Evolutionary conservation across 345 rosid genomes (phyloP), one percentile per base, ranked within the genome.

Genomic region (Dimocarpus longan): DNA sequence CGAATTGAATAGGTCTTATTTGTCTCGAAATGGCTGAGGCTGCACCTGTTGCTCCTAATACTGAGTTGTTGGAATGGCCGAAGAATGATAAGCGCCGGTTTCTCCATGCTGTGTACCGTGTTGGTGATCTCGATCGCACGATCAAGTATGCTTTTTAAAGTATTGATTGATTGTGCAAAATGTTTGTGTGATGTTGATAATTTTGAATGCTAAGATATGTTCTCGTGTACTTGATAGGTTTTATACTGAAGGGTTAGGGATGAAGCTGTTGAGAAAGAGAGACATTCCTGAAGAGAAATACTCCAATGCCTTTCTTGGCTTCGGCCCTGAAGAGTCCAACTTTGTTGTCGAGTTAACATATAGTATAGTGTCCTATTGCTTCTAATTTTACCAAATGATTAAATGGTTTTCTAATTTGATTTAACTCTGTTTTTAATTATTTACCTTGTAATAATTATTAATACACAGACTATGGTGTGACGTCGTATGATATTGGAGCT

Each of bases 231-330:
- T 62, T 76, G 66, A 42, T 79, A 92, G 98, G 86, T 95, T 95
- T 74, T 95, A 95, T 76, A 93, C 97, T 13, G 98, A 95, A 78
- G 86, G 93, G 80, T 91, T 93, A 59, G 98, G 98, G 72, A 95
- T 95, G 98, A 92, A 91, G 82, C 75, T 95, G 77, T 76, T 92
- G 91, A 92, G 98, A 89, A 66, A 95, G 77, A 93, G 98, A 83
- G 98, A 95, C 70, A 26, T 92, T 67, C 99, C 98, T 0, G 97
- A 92, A 69, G 98, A 93, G 90, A 95, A 93, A 80, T 95, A 92
- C 84, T 83, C 98, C 59, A 92, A 95, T 83, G 99, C 98, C 77
- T 93, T 95, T 82, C 93, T 95, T 8, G 98, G 97, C 32, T 95
- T 87, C 87, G 98, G 97, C 44, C 91, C 97, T 6, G 98, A 95